Evolutionary conservation across 257 asterid genomes (phyloP).

Genomic region (Scutellaria baicalensis): DNA sequence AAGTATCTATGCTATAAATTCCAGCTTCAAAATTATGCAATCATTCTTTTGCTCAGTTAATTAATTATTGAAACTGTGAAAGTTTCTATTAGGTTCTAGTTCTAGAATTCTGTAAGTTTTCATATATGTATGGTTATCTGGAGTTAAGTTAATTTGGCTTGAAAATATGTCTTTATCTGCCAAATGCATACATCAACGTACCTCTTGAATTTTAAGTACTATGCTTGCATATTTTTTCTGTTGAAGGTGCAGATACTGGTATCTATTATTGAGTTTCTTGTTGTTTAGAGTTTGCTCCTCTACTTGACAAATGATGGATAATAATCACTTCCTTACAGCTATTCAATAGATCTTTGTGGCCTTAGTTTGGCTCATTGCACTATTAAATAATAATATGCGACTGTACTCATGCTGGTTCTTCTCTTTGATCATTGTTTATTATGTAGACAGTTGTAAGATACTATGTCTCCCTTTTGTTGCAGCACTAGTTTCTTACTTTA

Average conservation of each 20-base stretch:
- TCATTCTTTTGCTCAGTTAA: neutral
- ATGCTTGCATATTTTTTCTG: neutral
- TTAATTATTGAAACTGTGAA: neutral
- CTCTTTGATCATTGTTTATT: neutral
- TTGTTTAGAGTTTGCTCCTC: neutral
- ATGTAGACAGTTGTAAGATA: slow-evolving; percentile 5
- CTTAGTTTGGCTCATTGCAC: too few relatives aligned
- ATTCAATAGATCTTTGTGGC: too few relatives aligned
- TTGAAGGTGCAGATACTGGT: neutral
- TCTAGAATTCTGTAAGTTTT: neutral
- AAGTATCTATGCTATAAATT: neutral
- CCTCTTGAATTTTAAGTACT: neutral
- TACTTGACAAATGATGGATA: neutral
- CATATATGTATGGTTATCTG: neutral
- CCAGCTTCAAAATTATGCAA: neutral
- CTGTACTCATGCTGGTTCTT: neutral
- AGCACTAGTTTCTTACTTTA: slow-evolving; percentile 5
- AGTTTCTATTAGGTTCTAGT: neutral
- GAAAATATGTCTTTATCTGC: neutral
- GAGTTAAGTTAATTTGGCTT: neutral
- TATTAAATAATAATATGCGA: neutral
- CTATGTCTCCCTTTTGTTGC: slow-evolving; percentile 1
- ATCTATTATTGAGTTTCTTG: neutral
- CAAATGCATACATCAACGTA: neutral
- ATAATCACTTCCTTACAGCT: too few relatives aligned